A percentile compares a stretch with the other conserved stretches of the same genome.
Evolutionary conservation across 164 flowering plant species (phyloP).

Genomic region (Buxus sempervirens): DNA sequence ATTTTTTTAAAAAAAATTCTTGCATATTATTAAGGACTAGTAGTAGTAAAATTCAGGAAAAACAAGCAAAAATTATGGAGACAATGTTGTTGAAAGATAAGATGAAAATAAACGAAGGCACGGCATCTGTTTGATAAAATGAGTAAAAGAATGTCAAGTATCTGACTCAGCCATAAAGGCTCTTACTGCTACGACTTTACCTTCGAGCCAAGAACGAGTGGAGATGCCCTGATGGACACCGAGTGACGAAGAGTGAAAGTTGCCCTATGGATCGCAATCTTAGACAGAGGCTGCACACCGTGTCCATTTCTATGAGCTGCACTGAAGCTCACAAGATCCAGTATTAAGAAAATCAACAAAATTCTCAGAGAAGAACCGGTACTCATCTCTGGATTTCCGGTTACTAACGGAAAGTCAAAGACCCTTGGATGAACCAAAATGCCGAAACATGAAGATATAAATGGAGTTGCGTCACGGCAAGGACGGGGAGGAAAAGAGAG

Average conservation of each 20-base stretch:
- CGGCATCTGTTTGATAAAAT: background rate
- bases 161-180: background rate
- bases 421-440: background rate
- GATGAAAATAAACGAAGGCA: too few relatives aligned
- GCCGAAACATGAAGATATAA: background rate
- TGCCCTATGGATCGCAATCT: constrained; percentile 46
- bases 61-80: too few relatives aligned
- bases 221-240: constrained; percentile 42
- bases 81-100: too few relatives aligned
- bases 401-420: background rate
- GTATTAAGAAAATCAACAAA: background rate
- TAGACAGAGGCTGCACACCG: constrained; percentile 56
- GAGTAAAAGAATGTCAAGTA: background rate
- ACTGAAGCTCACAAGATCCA: background rate
- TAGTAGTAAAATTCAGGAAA: too few relatives aligned
- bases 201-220: constrained; percentile 47
- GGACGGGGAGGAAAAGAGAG: background rate
- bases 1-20: too few relatives aligned
- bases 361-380: background rate
- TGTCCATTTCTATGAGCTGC: constrained; percentile 8
- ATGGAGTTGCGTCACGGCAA: background rate
- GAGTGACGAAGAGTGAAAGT: constrained; percentile 24
- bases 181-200: constrained; percentile 18
- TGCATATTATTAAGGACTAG: too few relatives aligned
- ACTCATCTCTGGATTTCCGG: background rate